phyloP scores from a whole-genome alignment of 163 green algal species.

The Prototheca cutis region DNA sequence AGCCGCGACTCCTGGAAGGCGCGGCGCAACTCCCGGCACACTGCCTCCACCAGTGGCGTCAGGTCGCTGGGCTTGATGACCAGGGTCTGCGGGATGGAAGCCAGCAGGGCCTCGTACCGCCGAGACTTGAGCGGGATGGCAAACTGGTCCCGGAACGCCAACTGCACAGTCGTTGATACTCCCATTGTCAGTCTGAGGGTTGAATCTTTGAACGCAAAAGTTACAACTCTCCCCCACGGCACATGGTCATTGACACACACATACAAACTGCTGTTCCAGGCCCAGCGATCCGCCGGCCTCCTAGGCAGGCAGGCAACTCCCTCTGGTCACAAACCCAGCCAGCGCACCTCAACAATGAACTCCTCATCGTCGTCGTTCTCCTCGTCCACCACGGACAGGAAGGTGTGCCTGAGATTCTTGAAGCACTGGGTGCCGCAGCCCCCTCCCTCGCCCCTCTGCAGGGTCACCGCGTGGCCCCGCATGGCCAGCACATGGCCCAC shows the following conservation, averaged over 20 bases:
- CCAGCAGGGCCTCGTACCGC: conserved; percentile 40
- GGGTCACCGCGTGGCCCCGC: conserved; percentile 27
- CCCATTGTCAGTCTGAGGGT: too few species aligned
- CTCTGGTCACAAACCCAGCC: too few species aligned
- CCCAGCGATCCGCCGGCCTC: too few species aligned
- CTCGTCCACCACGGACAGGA: conserved; percentile 26
- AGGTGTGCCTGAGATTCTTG: conserved; percentile 38
- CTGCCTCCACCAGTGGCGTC: conserved; percentile 17
- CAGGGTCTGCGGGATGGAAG: conserved; percentile 8
- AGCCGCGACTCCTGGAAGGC: conserved; percentile 47
- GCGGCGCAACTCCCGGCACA: conserved; percentile 47
- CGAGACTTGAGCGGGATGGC: conserved; percentile 40
- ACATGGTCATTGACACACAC: too few species aligned
- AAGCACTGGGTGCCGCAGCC: conserved; percentile 34
- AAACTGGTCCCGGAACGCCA: conserved; percentile 53
- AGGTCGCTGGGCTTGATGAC: conserved; percentile 10
- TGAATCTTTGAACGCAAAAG: too few species aligned
- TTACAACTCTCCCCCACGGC: too few species aligned
- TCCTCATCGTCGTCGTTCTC: conserved; percentile 4
- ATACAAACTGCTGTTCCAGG: too few species aligned
- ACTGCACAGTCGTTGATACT: too few species aligned
- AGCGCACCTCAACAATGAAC: conserved; percentile 31
- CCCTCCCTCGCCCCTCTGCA: conserved; percentile 27
- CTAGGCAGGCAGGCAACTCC: too few species aligned
- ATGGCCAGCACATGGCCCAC: conserved; percentile 30